Conservation (phyloP, 177 flowering plant species). For the Vitis hybrid region DNA sequence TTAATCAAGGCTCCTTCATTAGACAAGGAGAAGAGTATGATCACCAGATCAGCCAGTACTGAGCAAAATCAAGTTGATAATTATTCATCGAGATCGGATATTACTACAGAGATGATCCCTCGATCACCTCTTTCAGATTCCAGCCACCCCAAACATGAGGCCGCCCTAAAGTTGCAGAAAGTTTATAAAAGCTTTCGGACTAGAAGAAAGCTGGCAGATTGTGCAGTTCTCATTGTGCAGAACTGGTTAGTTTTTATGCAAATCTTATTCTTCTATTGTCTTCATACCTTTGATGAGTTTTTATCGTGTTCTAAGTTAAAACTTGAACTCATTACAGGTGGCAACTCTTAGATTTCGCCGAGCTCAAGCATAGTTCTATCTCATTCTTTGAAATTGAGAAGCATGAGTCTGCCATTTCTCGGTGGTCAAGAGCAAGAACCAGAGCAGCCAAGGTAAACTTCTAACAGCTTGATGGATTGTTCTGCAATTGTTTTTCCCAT, state of each 20-base stretch:
- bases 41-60: slow-evolving; percentile 12
- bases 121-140: slow-evolving; percentile 27
- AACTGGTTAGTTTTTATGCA: slow-evolving; percentile 53
- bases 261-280: neutral
- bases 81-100: slow-evolving; percentile 23
- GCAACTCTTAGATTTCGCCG: slow-evolving; percentile 72
- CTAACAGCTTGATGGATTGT: neutral
- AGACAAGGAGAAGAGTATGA: slow-evolving; percentile 22
- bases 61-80: slow-evolving; percentile 10
- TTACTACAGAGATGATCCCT: slow-evolving; percentile 15
- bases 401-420: slow-evolving; percentile 63
- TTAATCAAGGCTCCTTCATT: slow-evolving; percentile 34
- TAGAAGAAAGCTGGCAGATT: slow-evolving; percentile 91
- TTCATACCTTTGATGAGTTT: neutral
- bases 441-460: slow-evolving; percentile 68
- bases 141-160: slow-evolving; percentile 55
- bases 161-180: slow-evolving; percentile 90
- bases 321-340: slow-evolving; percentile 42
- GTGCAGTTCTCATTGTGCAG: slow-evolving; percentile 92
- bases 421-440: slow-evolving; percentile 79
- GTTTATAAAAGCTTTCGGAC: slow-evolving; percentile 97
- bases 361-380: slow-evolving; percentile 68
- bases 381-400: slow-evolving; percentile 70
- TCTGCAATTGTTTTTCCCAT: neutral
- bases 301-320: slow-evolving; percentile 2